Evolutionary conservation across 768 basidiomycete species (phyloP), one percentile per base, ranked within the genome.

Genomic region (Leucosporidium scottii): DNA sequence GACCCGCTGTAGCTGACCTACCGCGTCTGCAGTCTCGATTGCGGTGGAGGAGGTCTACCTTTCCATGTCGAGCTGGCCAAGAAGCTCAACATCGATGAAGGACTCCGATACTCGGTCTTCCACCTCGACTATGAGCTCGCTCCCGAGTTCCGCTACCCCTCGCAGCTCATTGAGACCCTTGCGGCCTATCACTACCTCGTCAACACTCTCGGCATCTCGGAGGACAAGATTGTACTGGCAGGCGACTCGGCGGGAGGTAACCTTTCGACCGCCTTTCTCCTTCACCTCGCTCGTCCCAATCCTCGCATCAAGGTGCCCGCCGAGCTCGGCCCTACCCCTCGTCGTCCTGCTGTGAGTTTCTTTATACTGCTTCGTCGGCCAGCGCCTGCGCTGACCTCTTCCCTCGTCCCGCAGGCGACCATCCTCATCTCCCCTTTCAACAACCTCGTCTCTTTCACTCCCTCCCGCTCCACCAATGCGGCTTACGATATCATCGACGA

Each of bases 201-300:
- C 56, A 62, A 73, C 34, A 74, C 65, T 3, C 79, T 87, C 36
- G 84, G 84, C 0, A 85, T 88, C 75, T 69, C 79, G 3, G 83
- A 88, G 0, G 76, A 79, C 23, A 78, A 87, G 71, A 86, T 91
- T 74, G 81, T 87, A 59, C 56, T 90, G 28, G 80, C 79, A 21
- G 90, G 89, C 8, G 89, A 91, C 75, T 90, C 87, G 6, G 88
- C 89, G 0, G 89, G 90, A 3, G 89, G 82, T 1, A 87, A 90
- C 76, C 83, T 90, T 30, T 84, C 84, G 0, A 55, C 77, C 7
- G 70, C 72, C 0, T 65, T 79, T 27, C 67, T 75, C 2, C 75
- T 77, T 31, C 77, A 79, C 62, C 74, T 79, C 10, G 69, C 69
- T 18, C 39, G 69, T 9, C 69, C 69, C 21, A 30, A 66, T 13